Percentiles rank a stretch among this genome's conserved stretches.
phyloP scores from a whole-genome alignment of 129 eudicot species.

The Centella asiatica region DNA sequence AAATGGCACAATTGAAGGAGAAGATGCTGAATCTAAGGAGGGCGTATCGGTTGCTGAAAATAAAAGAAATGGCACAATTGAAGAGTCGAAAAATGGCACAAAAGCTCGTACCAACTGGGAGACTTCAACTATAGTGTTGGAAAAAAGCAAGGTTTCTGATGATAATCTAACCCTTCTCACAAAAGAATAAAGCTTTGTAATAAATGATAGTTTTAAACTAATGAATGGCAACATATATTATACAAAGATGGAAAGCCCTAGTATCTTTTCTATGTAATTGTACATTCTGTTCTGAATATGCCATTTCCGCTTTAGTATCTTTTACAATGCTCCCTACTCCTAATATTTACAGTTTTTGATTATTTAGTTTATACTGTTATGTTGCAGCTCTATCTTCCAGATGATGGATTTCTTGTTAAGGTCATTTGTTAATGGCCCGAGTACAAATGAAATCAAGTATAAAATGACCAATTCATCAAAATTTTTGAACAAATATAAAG shows the following conservation, averaged over 20 bases:
- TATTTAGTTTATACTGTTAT: no score
- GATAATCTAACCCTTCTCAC: neutral
- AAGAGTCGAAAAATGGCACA: neutral
- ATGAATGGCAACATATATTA: neutral
- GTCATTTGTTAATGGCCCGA: no score
- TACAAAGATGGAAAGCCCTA: neutral
- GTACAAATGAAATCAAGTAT: no score
- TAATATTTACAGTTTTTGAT: no score
- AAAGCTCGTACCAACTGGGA: neutral
- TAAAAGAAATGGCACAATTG: neutral
- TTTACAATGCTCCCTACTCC: no score
- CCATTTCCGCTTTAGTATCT: neutral
- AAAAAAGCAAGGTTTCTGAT: neutral
- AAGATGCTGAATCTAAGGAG: neutral
- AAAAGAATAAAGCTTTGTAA: neutral
- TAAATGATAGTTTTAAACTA: neutral
- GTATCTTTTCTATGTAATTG: neutral
- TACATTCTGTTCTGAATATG: constrained; percentile 9
- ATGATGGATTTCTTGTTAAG: no score
- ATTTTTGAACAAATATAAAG: no score
- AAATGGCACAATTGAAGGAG: no score
- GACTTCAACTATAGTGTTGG: neutral
- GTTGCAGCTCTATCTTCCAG: no score
- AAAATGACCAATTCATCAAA: no score
- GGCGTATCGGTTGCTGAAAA: neutral